Percentiles rank a stretch among this genome's conserved stretches.
phyloP scores from a whole-genome alignment of 805 yeast genomes.

The Teunomyces stri region DNA sequence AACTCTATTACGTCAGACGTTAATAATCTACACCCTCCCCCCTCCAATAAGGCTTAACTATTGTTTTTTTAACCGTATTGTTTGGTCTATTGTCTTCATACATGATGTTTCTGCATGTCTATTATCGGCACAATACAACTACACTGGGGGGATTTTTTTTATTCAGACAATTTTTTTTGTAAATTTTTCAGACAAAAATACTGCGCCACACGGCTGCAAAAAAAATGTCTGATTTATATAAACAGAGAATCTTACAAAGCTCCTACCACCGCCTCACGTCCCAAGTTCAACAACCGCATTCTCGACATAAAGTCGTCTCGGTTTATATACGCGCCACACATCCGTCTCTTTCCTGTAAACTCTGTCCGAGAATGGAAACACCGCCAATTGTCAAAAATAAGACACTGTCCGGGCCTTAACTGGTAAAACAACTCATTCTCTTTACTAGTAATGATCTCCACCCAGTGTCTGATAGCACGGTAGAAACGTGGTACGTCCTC shows the following conservation, averaged over 20 bases:
- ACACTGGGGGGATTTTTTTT: no score
- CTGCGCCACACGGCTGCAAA: neutral
- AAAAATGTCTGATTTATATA: neutral
- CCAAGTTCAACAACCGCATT: slow-evolving; percentile 45
- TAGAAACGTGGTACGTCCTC: slow-evolving; percentile 53
- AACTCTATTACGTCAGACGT: no score
- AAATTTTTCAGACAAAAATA: neutral
- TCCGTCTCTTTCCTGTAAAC: slow-evolving; percentile 63
- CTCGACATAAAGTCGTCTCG: slow-evolving; percentile 59
- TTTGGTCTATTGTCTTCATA: no score
- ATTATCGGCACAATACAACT: no score
- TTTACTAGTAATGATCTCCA: slow-evolving; percentile 45
- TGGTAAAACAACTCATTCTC: slow-evolving; percentile 54
- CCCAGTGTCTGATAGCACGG: slow-evolving; percentile 58
- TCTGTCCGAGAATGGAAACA: slow-evolving; percentile 66
- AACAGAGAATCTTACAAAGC: slow-evolving; percentile 6
- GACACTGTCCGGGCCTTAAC: slow-evolving; percentile 61
- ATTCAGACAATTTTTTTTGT: neutral
- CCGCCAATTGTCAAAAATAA: slow-evolving; percentile 74
- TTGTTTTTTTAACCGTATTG: no score
- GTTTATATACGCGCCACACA: slow-evolving; percentile 72
- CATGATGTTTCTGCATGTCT: no score
- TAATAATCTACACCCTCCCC: neutral
- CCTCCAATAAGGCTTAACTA: no score
- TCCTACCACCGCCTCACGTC: slow-evolving; percentile 46